Conservation (phyloP, 345 rosid species). For the Eutrema japonicum region DNA sequence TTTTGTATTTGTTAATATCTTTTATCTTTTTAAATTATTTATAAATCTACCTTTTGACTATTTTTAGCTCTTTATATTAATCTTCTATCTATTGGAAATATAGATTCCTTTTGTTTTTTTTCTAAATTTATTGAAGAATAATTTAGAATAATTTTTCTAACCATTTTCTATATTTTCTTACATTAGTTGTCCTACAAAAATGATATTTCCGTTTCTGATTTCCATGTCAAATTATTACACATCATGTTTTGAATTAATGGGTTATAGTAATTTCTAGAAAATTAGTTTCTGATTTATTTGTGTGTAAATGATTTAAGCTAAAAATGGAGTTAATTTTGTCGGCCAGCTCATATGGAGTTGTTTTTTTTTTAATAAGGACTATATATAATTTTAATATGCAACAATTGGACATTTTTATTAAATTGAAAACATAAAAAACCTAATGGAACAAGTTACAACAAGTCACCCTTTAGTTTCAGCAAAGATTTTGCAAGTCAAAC, state of each 20-base stretch:
- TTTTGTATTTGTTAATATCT: background rate
- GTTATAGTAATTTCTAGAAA: background rate
- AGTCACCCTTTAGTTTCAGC: slow-evolving; percentile 18
- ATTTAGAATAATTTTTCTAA: background rate
- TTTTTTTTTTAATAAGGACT: background rate
- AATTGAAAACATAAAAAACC: background rate
- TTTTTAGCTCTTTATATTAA: background rate
- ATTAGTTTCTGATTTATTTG: background rate
- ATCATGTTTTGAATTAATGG: background rate
- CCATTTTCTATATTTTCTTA: background rate
- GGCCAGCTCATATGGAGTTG: slow-evolving; percentile 19
- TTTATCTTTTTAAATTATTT: background rate
- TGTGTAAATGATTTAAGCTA: slow-evolving; percentile 17
- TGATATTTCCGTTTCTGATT: background rate
- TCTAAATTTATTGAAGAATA: background rate
- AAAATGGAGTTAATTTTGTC: background rate
- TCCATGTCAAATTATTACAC: background rate
- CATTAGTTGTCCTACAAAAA: background rate
- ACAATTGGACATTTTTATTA: slow-evolving; percentile 6
- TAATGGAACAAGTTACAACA: slow-evolving; percentile 37
- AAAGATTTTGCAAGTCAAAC: slow-evolving; percentile 33
- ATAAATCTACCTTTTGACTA: background rate
- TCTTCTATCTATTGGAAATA: background rate
- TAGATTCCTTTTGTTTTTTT: background rate
- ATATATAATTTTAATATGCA: background rate